Evolutionary conservation across 2,329 filamentous ascomycete genomes (phyloP), one percentile per base, ranked within the genome.

Genomic region (Periglandula ipomoeae): DNA sequence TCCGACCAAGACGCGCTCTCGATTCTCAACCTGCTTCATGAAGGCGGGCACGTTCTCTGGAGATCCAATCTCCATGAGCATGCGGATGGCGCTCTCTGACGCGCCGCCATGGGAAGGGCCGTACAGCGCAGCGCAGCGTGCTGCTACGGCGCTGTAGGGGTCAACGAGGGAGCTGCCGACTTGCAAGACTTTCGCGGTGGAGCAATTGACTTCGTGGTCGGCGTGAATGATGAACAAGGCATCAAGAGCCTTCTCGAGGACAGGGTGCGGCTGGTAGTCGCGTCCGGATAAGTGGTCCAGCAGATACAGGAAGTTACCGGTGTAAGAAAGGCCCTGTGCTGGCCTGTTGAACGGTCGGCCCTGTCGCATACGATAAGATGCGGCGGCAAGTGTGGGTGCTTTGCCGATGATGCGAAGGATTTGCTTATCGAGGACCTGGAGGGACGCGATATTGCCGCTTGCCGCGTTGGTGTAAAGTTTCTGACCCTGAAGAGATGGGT

Each of bases 61-160:
- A 1, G 62, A 68, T 15, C 74, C 74, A 47, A 79, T 74, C 54
- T 72, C 67, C 55, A 72, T 72, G 4, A 79, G 63, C 66, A 73
- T 74, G 43, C 73, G 70, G 56, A 79, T 78, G 0, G 76, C 77
- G 20, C 72, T 70, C 53, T 81, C 78, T 0, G 74, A 76, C 3
- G 78, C 78, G n/a, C 77, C 78, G 48, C 76, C 78, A 59, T 81
- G 78, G 0, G 78, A 73, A 0, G 76, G 76, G 0, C 78, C 78
- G 54, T 78, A 77, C 2, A 74, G 67, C 0, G 74, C 74, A 0
- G 76, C 70, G n/a, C 73, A 71, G 5, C 75, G 68, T 0, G 75
- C 73, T 1, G 75, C 63, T 11, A 79, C 72, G 17, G 75, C 67
- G 53, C 71, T 76, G 51, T 67, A 79, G 0, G 77, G 76, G 55